These are phyloP conservation scores for Aspergillus novofumigatus DNA, from an alignment of 2,329 filamentous ascomycete species.

Conservation along the genomic window DNA sequence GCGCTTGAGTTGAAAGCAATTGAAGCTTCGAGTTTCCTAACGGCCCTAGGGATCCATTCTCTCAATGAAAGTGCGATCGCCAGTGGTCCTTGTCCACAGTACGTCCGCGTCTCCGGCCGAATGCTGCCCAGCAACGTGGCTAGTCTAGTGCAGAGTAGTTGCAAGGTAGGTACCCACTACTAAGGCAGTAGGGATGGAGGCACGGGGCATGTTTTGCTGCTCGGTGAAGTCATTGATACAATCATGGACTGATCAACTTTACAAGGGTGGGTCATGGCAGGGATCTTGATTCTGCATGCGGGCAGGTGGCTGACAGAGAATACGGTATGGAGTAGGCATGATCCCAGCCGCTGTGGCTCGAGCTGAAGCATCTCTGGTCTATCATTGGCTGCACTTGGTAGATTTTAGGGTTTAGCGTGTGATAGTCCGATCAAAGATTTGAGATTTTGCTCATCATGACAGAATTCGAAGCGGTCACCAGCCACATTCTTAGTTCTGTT, in stretches of 20 bases:
- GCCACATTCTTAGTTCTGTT: background rate
- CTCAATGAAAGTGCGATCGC: background rate
- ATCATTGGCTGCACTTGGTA: background rate
- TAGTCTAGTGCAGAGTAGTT: background rate
- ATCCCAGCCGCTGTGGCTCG: constrained; percentile 4
- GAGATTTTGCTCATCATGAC: background rate
- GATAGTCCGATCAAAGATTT: background rate
- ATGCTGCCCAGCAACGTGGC: background rate
- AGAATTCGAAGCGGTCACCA: background rate
- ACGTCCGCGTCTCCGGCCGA: background rate
- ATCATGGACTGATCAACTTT: background rate
- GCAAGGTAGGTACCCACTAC: background rate
- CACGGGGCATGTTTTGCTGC: constrained; percentile 6
- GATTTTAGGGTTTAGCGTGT: background rate
- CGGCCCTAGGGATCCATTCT: background rate
- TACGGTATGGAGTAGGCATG: background rate
- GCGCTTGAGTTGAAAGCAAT: background rate
- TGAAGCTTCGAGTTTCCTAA: background rate
- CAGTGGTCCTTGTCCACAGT: background rate
- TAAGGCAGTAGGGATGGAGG: background rate
- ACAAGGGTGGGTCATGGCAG: constrained; percentile 1
- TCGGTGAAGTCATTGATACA: constrained; percentile 7
- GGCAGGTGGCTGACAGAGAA: background rate
- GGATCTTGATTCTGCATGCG: background rate
- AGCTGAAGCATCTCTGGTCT: background rate